Base-by-base conservation (phyloP, 1,284 basidiomycete species). In the Cutaneotrichosporon cavernicola region DNA sequence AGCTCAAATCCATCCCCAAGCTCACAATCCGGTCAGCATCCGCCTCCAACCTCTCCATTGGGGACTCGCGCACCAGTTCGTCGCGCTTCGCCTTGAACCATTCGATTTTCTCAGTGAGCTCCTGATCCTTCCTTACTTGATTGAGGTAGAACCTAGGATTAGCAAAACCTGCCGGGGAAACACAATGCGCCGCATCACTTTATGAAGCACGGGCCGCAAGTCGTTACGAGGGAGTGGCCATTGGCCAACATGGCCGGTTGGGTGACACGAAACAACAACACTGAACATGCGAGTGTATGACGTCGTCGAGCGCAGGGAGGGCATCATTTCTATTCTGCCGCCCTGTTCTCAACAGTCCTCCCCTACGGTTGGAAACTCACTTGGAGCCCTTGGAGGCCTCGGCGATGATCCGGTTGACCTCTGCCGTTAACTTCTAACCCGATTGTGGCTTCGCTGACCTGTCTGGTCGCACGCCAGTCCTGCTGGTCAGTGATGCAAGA, bases 321-420 rank as follows among this genome's bases (percentile, higher is more conserved):
- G 9, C 36, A 13, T 36, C 36, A 36, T 36, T 36, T 36, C 36
- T 13, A 36, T 13, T 2, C 9, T 4, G 36, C 36, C 9, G 38
- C 13, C 10, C 38, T 5, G 13, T 40, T 16, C 1, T 7, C 16
- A 2, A 53, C 30, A 14, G 51, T 38, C 11, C 13, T 5, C 4
- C 9, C 4, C 13, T 13, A 36, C 9, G 36, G 40, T 6, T 43
- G 16, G 16, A 36, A 18, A 61, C 75, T 38, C 61, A 78, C 75
- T 79, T 80, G n/a, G 76, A 77, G 16, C 76, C 78, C 73, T 76
- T 79, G 26, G 76, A 79, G 7, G 80, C 79, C 57, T 81, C 79
- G 21, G 76, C 79, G 11, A 82, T 81, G 65, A 80, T 78, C 22
- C 69, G 67, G 66, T 81, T 81, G 60, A 82, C 69, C 59, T 81